Conservation (phyloP, 495 filamentous ascomycete genomes). For the Bathelium albidoporum region DNA sequence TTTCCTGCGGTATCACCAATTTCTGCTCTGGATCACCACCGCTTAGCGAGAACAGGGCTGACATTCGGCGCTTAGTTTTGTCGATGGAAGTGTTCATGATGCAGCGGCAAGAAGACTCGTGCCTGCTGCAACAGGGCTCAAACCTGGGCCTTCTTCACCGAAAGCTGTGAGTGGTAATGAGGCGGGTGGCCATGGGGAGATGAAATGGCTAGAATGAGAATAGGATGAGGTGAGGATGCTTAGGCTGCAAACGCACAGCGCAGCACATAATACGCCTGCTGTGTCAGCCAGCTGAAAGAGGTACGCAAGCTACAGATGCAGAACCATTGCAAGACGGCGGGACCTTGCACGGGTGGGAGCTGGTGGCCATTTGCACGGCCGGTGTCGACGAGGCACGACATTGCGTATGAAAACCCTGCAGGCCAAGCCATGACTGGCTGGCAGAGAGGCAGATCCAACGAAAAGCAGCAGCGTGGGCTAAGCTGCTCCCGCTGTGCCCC, state of each 20-base stretch:
- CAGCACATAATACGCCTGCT: background rate
- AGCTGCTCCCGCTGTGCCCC: background rate
- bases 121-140: background rate
- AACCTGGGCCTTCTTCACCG: too few species aligned
- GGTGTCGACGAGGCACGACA: background rate
- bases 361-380: background rate
- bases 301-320: background rate
- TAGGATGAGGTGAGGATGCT: background rate
- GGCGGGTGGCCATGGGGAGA: background rate
- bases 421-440: background rate
- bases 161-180: too few species aligned
- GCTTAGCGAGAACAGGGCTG: background rate
- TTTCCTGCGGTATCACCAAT: background rate
- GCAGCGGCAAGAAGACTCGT: background rate
- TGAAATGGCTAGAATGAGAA: background rate
- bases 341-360: background rate
- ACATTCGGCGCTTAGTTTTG: constrained; percentile 2
- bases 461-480: background rate
- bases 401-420: constrained; percentile 3
- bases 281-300: constrained; percentile 3
- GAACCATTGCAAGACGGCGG: background rate
- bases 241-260: background rate
- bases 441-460: constrained; percentile 1
- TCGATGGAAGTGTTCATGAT: background rate
- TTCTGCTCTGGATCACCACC: background rate